Evolutionary conservation across 495 filamentous ascomycete genomes (phyloP), one percentile per base, ranked within the genome.

Genomic region (Penicillium pancosmium): DNA sequence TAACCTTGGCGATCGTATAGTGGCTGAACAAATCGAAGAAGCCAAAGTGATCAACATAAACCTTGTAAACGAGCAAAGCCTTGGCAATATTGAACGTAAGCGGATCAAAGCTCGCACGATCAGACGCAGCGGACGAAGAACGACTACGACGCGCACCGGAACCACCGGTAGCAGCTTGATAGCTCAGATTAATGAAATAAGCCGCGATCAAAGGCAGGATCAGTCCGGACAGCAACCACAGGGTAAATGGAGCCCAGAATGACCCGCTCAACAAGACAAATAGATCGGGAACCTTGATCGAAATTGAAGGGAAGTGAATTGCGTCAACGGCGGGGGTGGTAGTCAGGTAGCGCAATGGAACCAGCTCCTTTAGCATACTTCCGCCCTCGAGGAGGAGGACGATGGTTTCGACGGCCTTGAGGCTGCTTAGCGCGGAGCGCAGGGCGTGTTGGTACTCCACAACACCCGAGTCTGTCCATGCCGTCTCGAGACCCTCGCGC

Each of bases 41-140:
- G 18, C 80, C 83, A 57, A 86, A 84, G n/a, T 81, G 82, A 57
- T 87, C 83, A 19, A 80, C 84, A 64, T 93, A 96, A 9, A 96
- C 86, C 5, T 91, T 75, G 68, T 89, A 95, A 9, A 89, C 85
- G 43, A 91, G 67, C 56, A 97, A 59, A 1, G 87, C 92, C 79
- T 95, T 96, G 64, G 84, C 85, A 52, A 97, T 85, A 73, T 92
- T 94, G 72, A 93, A 98, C 55, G 86, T 88, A 59, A 97, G 74
- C 19, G 93, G 93, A 69, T 98, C 94, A 57, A 92, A 85, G 11
- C 74, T 80, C 31, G 87, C 80, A 43, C 82, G 55, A 7, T 43
- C 77, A n/a, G 69, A 57, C 16, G 55, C 16, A n/a, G 9, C 41
- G 12, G 12, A 31, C 50, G 59, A 50, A 8, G 64, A 57, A 21